Base-by-base conservation (phyloP, 306 rosid species). In the Acacia melanoxylon region DNA sequence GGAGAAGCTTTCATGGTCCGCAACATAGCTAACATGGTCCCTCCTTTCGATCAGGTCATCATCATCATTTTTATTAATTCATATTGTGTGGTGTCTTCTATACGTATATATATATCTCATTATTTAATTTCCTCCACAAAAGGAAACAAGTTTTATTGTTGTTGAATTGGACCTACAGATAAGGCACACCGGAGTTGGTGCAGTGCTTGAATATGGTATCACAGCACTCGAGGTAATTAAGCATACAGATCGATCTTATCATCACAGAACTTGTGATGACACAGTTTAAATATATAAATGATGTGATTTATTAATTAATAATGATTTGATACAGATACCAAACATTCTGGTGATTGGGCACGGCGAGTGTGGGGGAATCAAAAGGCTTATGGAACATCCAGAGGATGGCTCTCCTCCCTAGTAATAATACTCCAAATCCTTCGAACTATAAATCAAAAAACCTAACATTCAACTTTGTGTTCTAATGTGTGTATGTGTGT, bases 1-100 rank as follows among this genome's bases (percentile, higher is more conserved):
- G 92, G 97, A 58, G 93, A 92, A 54, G 94, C 92, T 80, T 92
- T 92, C 61, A 48, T 81, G 81, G 90, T 83, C 17, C 91, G 93
- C 75, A 92, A 90, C 84, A 90, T 89, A 59, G 94, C 97, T 20
- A 91, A 87, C 79, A 19, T 90, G 89, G 92, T 92, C 65, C 97
- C 97, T 73, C 22, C 85, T 51, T 92, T 83, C 78, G 52, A 89
- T 77, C 87, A 89, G 92, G 97, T 90, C 69, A 19, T 14, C 74
- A 63, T 48, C 35, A 31, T 31, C 35, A 31, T 59, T 58, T 58
- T 22, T 19, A 20, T 20, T 20, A 19, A 52, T 62, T 62, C 63
- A 3, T 2, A n/a, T 8, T 2, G 12, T 54, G 54, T 16, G n/a
- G 11, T 49, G 17, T 3, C 5, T 46, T 51, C 9, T 51, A n/a